These are phyloP conservation scores for Chrysanthemum makinoi DNA, from an alignment of 129 eudicot species.

Conservation along the genomic window DNA sequence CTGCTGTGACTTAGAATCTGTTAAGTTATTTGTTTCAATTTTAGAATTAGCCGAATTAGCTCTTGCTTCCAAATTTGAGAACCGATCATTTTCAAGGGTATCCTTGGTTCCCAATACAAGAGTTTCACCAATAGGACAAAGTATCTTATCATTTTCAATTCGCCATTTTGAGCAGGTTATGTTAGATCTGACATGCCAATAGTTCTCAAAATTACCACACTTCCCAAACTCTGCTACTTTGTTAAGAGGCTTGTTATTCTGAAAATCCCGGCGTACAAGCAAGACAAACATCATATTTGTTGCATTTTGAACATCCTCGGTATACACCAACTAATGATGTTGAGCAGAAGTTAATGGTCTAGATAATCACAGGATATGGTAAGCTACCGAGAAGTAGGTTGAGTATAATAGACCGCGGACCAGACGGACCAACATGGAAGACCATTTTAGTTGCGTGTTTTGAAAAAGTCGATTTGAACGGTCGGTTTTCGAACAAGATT, in stretches of 20 bases:
- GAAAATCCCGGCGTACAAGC: background rate
- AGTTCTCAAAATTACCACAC: no score
- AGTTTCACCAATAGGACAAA: background rate
- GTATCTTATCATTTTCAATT: background rate
- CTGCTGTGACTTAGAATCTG: background rate
- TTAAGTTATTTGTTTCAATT: background rate
- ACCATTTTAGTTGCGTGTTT: no score
- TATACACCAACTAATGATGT: slow-evolving; percentile 19
- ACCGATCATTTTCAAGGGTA: background rate
- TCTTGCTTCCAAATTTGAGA: background rate
- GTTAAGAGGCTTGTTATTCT: background rate
- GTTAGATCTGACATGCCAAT: background rate
- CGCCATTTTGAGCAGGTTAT: background rate
- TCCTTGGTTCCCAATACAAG: background rate
- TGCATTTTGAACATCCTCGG: slow-evolving; percentile 6
- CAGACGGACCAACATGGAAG: no score
- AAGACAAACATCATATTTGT: slow-evolving; percentile 5
- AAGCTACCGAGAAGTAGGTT: no score
- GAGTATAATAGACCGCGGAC: no score
- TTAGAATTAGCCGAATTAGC: background rate
- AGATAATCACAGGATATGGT: no score
- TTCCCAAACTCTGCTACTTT: no score
- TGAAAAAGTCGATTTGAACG: no score
- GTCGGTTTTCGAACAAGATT: no score
- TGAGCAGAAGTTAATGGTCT: slow-evolving; percentile 13